phyloP scores from a whole-genome alignment of 208 protist genomes.

The Crithidia fasciculata region DNA sequence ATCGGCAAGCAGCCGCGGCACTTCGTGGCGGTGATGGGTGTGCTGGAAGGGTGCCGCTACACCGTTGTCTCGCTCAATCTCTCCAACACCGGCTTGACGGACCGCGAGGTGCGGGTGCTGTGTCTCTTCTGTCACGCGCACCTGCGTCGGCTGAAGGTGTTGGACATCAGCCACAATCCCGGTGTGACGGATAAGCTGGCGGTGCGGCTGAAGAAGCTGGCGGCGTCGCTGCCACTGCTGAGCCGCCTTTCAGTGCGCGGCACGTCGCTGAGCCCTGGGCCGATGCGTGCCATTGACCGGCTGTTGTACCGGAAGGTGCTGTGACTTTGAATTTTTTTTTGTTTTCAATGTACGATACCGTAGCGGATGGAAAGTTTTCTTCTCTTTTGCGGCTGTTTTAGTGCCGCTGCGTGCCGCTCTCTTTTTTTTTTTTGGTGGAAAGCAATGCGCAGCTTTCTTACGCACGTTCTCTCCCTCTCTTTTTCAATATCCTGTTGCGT shows the following conservation, averaged over 20 bases:
- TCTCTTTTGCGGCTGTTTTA: too few species aligned
- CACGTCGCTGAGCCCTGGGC: constrained; percentile 20
- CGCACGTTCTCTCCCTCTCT: background rate
- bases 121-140: constrained; percentile 52
- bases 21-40: constrained; percentile 35
- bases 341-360: background rate
- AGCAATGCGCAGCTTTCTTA: background rate
- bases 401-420: background rate
- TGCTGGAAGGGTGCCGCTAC: constrained; percentile 38
- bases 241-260: constrained; percentile 17
- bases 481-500: background rate
- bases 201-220: constrained; percentile 25
- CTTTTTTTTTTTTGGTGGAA: background rate
- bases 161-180: constrained; percentile 41
- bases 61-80: constrained; percentile 23
- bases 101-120: constrained; percentile 33
- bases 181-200: constrained; percentile 25
- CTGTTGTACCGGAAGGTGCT: constrained; percentile 21
- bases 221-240: constrained; percentile 27
- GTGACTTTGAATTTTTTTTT: background rate
- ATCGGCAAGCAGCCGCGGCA: constrained; percentile 23
- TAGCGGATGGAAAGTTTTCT: too few species aligned
- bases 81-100: constrained; percentile 23
- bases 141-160: constrained; percentile 35
- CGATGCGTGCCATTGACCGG: constrained; percentile 6